Evolutionary conservation across 2,329 filamentous ascomycete species (phyloP).

Genomic region (Xylariomycetidae sp.): DNA sequence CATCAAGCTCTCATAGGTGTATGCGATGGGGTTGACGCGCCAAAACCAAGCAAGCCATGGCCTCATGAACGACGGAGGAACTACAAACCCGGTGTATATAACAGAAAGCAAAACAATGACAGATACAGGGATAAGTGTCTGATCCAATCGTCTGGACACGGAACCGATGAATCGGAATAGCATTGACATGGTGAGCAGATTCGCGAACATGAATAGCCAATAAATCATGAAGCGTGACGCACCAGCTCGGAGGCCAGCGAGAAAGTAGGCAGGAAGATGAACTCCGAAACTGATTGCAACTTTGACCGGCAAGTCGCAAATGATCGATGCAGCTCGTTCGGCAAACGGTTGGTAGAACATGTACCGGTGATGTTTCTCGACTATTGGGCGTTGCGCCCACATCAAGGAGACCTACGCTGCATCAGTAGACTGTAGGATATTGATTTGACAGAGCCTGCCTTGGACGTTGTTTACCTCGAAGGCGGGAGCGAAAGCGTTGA

Average conservation of each 20-base stretch:
- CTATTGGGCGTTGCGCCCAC: conserved; percentile 81
- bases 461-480: conserved; percentile 56
- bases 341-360: conserved; percentile 83
- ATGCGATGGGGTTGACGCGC: conserved; percentile 69
- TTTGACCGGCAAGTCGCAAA: conserved; percentile 79
- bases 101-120: conserved; percentile 58
- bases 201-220: conserved; percentile 53
- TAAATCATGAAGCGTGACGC: conserved; percentile 77
- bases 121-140: conserved; percentile 51
- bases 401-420: conserved; percentile 63
- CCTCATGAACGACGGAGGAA: conserved; percentile 60
- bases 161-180: conserved; percentile 73
- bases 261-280: conserved; percentile 77
- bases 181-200: conserved; percentile 72
- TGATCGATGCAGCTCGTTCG: conserved; percentile 76
- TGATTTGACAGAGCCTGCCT: not conserved
- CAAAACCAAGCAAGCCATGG: conserved; percentile 77
- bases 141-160: conserved; percentile 61
- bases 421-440: not conserved
- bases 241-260: conserved; percentile 70
- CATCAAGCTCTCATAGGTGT: conserved; percentile 73
- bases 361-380: conserved; percentile 82
- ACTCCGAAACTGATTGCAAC: conserved; percentile 65
- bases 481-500: conserved; percentile 74
- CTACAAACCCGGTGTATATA: conserved; percentile 63